These are phyloP conservation scores for Vigna nakashimae DNA, from an alignment of 306 rosid genomes.

Conservation along the genomic window DNA sequence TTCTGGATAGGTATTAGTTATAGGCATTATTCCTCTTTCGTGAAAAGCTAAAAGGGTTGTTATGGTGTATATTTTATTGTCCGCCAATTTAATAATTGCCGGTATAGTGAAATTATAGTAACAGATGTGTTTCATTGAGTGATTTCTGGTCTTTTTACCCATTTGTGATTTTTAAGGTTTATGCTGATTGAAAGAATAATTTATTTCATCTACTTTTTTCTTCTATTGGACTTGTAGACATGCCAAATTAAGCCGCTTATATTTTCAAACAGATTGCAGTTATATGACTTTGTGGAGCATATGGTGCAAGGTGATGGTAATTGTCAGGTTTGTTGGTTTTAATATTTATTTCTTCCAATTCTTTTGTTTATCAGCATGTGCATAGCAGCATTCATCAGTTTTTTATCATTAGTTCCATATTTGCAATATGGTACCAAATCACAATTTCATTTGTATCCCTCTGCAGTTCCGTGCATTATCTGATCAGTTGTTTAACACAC, in stretches of 20 bases:
- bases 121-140: slow-evolving; percentile 11
- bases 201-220: slow-evolving; percentile 37
- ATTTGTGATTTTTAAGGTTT: slow-evolving; percentile 20
- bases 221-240: slow-evolving; percentile 18
- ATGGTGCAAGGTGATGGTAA: slow-evolving; percentile 89
- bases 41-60: slow-evolving; percentile 23
- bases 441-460: slow-evolving; percentile 32
- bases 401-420: slow-evolving; percentile 2
- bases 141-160: neutral
- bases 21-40: slow-evolving; percentile 22
- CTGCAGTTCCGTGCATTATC: slow-evolving; percentile 85
- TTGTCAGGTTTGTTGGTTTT: slow-evolving; percentile 73
- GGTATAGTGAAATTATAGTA: slow-evolving; percentile 9
- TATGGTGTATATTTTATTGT: slow-evolving; percentile 20
- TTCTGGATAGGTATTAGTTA: slow-evolving; percentile 70
- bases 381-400: slow-evolving; percentile 28
- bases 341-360: slow-evolving; percentile 21
- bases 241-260: slow-evolving; percentile 37
- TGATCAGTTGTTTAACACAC: slow-evolving; percentile 72
- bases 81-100: neutral
- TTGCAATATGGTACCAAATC: slow-evolving; percentile 22
- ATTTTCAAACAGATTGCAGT: slow-evolving; percentile 64
- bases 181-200: slow-evolving; percentile 26
- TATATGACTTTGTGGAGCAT: slow-evolving; percentile 70
- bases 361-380: slow-evolving; percentile 15